Base-by-base conservation (phyloP, 805 yeast genomes). In the Schwanniomyces vanrijiae region DNA sequence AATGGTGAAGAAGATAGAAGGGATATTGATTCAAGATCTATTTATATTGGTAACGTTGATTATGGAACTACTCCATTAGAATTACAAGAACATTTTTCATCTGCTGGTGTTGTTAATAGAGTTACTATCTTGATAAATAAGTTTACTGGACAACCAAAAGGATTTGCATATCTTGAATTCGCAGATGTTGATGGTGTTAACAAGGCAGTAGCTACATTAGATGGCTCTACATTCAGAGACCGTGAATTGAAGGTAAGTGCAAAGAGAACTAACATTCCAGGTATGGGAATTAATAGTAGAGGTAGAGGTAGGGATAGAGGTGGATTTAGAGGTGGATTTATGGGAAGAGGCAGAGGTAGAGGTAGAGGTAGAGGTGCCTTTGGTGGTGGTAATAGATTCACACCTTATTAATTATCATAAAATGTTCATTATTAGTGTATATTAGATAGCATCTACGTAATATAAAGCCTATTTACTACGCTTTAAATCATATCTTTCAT, bases 41-140 rank as follows among this genome's bases (percentile, higher is more conserved):
- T 90, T 19, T 90, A 83, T 65, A 90, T 89, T 20, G 95, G 96
- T 3, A 88, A 86, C 56, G 94, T 90, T 21, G 96, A 89, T 60
- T 88, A 85, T 61, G 84, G 79, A 9, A 67, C 91, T 14, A 82
- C 88, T 6, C 91, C 95, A 21, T 84, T 84, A 54, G 96, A 89
- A 55, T 73, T 90, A 33, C 92, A 88, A 56, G 77, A 82, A 50
- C 87, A 82, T 56, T 90, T 89, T 65, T 76, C 81, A 45, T 61
- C 77, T 3, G 82, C 82, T 40, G 96, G 96, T 0, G 75, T 80
- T 5, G 86, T 90, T 45, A 84, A 86, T 59, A 77, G 96, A 56
- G 90, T 89, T 28, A 88, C 94, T 3, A 88, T 90, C 40, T 68
- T 86, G 63, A 73, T 80, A 47, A 88, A 89, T 67, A 85, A 83